Evolutionary conservation across 2,329 filamentous ascomycete species (phyloP), one percentile per base, ranked within the genome.

Genomic region (Cladophialophora carrionii): DNA sequence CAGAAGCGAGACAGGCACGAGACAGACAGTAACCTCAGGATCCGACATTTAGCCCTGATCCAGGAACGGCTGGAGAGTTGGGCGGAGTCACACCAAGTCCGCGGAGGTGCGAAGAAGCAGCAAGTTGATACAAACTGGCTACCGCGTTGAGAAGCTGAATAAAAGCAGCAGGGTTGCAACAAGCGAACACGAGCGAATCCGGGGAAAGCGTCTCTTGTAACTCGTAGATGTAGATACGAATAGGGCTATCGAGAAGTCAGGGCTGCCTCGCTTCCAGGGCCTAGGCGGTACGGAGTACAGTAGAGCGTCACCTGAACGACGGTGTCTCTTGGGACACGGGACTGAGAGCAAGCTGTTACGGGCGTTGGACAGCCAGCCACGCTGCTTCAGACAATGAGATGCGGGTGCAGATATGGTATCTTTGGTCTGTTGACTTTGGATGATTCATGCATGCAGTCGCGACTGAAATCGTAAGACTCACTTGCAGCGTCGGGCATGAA

Each of bases 101-200:
- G 51, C 29, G 51, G 24, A 31, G 29, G 26, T 34, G 1, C 4
- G 26, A 20, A 29, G 51, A 7, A 29, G 48, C 20, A 14, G 9
- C 51, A 32, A 22, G 24, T 20, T 14, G 0, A 34, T 17, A 20
- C 7, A 10, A 20, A 49, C 46, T 48, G n/a, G 34, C 12, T 29
- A 14, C 24, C 20, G 1, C 4, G 10, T 22, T 12, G 20, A 24
- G 20, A 51, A 51, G 48, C 48, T 51, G 48, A 51, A 51, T 20
- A 26, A 29, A 51, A 29, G 20, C 24, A 12, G 22, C 48, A 51
- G 24, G 29, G 52, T 31, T 31, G 52, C 52, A 54, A 32, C 29
- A 54, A 34, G 52, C 52, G 52, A 54, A 54, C 52, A 54, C 52
- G 52, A 54, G 52, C 14, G 29, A 31, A 22, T 20, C 52, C 17